Evolutionary conservation across 1,139 yeast species (phyloP).

Genomic region (Yamadazyma dendronema): DNA sequence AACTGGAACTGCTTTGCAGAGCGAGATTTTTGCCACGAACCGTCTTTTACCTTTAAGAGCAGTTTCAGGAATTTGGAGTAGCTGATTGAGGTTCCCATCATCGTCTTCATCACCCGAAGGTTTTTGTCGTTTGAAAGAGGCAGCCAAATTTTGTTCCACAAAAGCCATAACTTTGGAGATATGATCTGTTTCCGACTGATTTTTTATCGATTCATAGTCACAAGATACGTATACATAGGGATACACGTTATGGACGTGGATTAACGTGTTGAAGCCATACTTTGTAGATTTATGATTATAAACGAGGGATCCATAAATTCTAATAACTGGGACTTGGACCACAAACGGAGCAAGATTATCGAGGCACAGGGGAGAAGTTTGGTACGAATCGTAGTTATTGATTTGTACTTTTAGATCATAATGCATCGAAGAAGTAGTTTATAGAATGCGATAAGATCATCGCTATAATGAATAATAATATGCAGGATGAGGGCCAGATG

Average conservation of each 20-base stretch:
- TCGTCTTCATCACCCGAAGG: constrained; percentile 12
- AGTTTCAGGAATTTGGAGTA: not conserved
- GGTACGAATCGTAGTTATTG: constrained; percentile 65
- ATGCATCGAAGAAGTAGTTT: constrained; percentile 8
- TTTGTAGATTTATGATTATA: constrained; percentile 34
- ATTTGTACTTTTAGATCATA: constrained; percentile 38
- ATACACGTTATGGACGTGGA: constrained; percentile 80
- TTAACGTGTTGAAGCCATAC: constrained; percentile 24
- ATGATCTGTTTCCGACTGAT: constrained; percentile 5
- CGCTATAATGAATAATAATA: no score
- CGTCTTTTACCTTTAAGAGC: constrained; percentile 4
- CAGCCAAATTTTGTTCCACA: constrained; percentile 20
- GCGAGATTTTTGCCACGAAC: constrained; percentile 57
- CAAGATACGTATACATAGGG: constrained; percentile 77
- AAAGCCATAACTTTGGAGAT: constrained; percentile 15
- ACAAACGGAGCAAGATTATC: constrained; percentile 34
- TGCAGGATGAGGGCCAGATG: no score
- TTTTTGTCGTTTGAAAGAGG: constrained; percentile 17
- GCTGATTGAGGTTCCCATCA: constrained; percentile 7
- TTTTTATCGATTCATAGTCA: constrained; percentile 14
- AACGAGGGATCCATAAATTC: constrained; percentile 61
- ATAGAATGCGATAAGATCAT: no score
- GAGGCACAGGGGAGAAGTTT: constrained; percentile 32
- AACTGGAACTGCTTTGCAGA: constrained; percentile 77
- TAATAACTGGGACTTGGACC: constrained; percentile 64